Conservation (phyloP, 2,329 filamentous ascomycete species). For the Teratosphaeria epicoccoides region DNA sequence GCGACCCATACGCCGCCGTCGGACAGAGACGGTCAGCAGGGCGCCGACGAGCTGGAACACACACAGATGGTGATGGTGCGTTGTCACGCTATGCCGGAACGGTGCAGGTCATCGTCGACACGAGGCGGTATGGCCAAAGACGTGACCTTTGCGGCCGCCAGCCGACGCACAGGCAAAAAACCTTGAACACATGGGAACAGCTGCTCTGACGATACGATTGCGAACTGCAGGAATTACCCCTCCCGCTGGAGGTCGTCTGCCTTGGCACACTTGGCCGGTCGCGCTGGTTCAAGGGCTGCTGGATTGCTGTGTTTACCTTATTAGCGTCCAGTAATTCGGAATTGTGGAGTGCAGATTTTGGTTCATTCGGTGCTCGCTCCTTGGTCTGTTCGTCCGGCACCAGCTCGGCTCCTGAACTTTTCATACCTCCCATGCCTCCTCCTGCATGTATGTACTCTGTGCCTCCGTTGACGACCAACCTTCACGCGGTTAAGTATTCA, state of each 20-base stretch:
- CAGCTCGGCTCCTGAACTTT: background rate
- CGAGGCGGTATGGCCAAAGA: background rate
- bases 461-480: background rate
- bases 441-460: no score
- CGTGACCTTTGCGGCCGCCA: no score
- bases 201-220: background rate
- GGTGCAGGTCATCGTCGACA: background rate
- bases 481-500: no score
- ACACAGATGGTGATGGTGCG: background rate
- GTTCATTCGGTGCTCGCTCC: background rate
- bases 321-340: background rate
- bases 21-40: background rate
- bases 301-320: background rate
- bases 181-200: background rate
- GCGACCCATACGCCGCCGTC: background rate
- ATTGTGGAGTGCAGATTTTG: background rate
- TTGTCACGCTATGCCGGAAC: background rate
- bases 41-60: background rate
- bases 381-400: background rate
- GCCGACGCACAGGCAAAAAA: background rate
- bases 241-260: background rate
- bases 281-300: background rate
- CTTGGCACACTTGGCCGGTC: background rate
- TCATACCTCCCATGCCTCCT: no score
- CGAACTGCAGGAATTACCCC: background rate